Evolutionary conservation across 2,329 filamentous ascomycete genomes (phyloP).

Genomic region (Pseudogymnoascus sp.): DNA sequence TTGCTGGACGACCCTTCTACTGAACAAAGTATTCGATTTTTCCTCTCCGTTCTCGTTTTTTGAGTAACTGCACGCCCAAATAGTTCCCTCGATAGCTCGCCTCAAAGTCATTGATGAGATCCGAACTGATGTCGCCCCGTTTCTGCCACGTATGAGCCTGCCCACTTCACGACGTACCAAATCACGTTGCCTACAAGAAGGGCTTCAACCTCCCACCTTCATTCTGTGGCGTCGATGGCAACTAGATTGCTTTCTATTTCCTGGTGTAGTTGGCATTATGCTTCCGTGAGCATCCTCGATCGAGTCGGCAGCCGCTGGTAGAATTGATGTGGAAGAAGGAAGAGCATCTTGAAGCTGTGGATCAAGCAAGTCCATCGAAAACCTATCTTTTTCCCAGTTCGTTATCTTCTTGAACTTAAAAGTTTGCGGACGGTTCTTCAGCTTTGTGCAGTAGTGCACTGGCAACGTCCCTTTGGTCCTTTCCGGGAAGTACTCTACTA

Average conservation of each 20-base stretch:
- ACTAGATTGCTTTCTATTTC: not conserved
- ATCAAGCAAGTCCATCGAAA: slow-evolving; percentile 16
- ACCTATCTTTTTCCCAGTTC: slow-evolving; percentile 2
- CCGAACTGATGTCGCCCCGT: slow-evolving; percentile 13
- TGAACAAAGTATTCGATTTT: no score
- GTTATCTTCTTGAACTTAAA: slow-evolving; percentile 14
- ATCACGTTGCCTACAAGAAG: slow-evolving; percentile 17
- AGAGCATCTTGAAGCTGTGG: slow-evolving; percentile 13
- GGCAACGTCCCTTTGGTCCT: slow-evolving; percentile 18
- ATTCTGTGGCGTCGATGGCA: no score
- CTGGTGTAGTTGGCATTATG: not conserved
- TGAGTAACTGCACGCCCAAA: no score
- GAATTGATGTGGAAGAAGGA: slow-evolving; percentile 12
- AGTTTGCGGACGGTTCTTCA: slow-evolving; percentile 14
- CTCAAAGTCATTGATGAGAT: slow-evolving; percentile 14
- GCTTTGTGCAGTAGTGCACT: slow-evolving; percentile 18
- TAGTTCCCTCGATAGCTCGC: slow-evolving; percentile 13
- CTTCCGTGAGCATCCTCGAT: not conserved
- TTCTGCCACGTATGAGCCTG: slow-evolving; percentile 19
- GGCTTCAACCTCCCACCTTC: slow-evolving; percentile 16
- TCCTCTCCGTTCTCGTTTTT: no score
- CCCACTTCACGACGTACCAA: slow-evolving; percentile 15
- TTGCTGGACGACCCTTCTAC: no score
- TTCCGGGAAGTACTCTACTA: slow-evolving; percentile 15
- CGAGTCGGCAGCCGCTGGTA: slow-evolving; percentile 2